Percentiles rank a stretch among this genome's conserved stretches.
Conservation (phyloP, 2,329 filamentous ascomycete genomes). For the Diatrype stigma region DNA sequence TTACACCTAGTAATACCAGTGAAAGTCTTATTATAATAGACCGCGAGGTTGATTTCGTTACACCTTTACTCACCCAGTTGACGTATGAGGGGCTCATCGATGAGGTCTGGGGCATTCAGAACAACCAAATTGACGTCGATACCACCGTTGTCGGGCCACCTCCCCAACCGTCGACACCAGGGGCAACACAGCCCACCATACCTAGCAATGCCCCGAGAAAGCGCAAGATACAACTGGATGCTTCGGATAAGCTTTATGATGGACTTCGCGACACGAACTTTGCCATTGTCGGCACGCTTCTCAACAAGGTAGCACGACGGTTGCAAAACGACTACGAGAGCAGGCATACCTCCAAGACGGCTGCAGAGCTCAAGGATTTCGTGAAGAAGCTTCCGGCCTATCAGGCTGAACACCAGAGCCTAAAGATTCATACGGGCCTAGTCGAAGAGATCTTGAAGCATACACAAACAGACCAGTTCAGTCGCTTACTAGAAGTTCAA, state of each 20-base stretch:
- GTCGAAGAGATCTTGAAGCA: constrained; percentile 95
- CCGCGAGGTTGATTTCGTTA: constrained; percentile 90
- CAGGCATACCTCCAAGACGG: constrained; percentile 80
- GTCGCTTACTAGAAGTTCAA: constrained; percentile 83
- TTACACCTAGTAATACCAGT: constrained; percentile 80
- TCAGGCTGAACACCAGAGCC: constrained; percentile 86
- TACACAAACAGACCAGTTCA: constrained; percentile 85
- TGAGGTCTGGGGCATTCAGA: constrained; percentile 84
- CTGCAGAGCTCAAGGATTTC: constrained; percentile 88
- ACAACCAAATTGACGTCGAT: constrained; percentile 91
- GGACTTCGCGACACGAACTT: constrained; percentile 92
- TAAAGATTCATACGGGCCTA: constrained; percentile 87
- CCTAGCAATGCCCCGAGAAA: constrained; percentile 61
- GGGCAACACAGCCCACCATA: constrained; percentile 51
- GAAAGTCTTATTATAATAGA: constrained; percentile 95
- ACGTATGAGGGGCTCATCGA: constrained; percentile 97
- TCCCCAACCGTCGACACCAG: constrained; percentile 49
- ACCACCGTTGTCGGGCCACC: constrained; percentile 80
- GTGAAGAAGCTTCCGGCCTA: constrained; percentile 90
- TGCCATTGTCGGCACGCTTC: constrained; percentile 80
- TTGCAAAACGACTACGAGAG: constrained; percentile 83
- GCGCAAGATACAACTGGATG: constrained; percentile 83
- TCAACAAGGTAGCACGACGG: constrained; percentile 87
- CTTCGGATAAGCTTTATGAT: constrained; percentile 81
- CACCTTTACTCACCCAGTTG: constrained; percentile 85